Percentiles rank a stretch among this genome's conserved stretches.
Conservation (phyloP, 345 rosid genomes). For the Salix purpurea region DNA sequence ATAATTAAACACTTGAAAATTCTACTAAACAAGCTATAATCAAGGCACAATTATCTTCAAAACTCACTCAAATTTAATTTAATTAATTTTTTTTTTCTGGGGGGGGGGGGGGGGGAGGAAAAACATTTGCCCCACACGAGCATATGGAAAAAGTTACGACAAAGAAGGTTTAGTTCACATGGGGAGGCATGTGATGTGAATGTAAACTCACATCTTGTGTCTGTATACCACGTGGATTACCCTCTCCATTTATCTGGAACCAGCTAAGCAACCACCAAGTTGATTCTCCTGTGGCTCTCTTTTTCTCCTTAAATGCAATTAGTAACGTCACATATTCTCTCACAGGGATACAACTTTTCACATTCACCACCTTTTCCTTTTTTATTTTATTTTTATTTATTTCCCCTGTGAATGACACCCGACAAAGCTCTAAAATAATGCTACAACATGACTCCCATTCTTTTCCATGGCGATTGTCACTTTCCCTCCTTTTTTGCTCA, state of each 20-base stretch:
- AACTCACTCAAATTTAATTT: no score
- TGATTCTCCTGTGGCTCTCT: background rate
- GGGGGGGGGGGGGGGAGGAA: no score
- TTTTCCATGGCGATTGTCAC: background rate
- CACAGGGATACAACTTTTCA: slow-evolving; percentile 1
- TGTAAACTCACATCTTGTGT: slow-evolving; percentile 37
- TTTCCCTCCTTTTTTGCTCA: background rate
- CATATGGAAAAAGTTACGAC: slow-evolving; percentile 22
- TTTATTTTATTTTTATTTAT: background rate
- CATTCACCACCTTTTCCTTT: background rate
- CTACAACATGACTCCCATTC: background rate
- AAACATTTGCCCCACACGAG: background rate
- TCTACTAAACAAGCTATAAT: no score
- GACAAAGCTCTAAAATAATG: slow-evolving; percentile 7
- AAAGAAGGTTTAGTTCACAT: slow-evolving; percentile 41
- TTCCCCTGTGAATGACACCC: slow-evolving; percentile 10
- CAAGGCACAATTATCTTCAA: no score
- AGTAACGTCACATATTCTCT: slow-evolving; percentile 2
- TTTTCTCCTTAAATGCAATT: background rate
- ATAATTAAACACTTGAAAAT: no score
- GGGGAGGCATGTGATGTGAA: slow-evolving; percentile 48
- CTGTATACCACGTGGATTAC: slow-evolving; percentile 62
- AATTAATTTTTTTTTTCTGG: no score
- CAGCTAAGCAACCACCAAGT: slow-evolving; percentile 57
- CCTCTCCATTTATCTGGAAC: slow-evolving; percentile 51